Evolutionary conservation across 164 flowering plant species (phyloP).

Genomic region (Amborella trichopoda): DNA sequence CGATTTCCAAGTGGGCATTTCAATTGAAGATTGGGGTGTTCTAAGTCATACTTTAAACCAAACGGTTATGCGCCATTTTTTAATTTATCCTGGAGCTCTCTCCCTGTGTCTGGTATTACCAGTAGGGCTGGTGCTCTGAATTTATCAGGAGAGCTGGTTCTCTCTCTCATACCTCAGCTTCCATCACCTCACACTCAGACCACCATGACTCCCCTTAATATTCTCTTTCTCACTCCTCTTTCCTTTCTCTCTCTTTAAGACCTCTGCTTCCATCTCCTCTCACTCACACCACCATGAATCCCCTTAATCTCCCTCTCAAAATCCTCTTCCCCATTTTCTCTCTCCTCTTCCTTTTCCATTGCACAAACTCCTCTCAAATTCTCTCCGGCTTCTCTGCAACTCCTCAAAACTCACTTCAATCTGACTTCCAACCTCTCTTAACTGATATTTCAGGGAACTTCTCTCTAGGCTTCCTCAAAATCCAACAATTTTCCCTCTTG

Average conservation of each 20-base stretch:
- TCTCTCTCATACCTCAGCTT: too few relatives aligned
- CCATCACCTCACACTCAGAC: too few relatives aligned
- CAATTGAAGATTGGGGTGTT: too few relatives aligned
- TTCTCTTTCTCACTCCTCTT: background rate
- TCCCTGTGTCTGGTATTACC: too few relatives aligned
- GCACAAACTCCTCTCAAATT: constrained; percentile 20
- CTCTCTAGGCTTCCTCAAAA: constrained; percentile 70
- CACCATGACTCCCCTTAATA: too few relatives aligned
- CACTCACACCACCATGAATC: background rate
- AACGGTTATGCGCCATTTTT: too few relatives aligned
- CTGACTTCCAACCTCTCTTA: constrained; percentile 47
- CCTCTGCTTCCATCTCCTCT: background rate
- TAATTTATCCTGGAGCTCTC: too few relatives aligned
- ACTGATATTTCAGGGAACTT: constrained; percentile 39
- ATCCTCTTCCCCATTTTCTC: background rate
- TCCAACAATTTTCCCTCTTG: constrained; percentile 32
- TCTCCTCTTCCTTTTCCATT: background rate
- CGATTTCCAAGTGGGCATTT: too few relatives aligned
- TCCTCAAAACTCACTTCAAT: constrained; percentile 34
- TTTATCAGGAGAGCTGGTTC: too few relatives aligned
- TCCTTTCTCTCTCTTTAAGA: background rate
- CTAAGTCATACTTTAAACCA: too few relatives aligned
- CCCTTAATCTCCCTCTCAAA: background rate
- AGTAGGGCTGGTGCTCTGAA: too few relatives aligned
- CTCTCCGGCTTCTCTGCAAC: constrained; percentile 45